Evolutionary conservation across 179 eudicot species (phyloP).

Genomic region (Beta macrorhiza): DNA sequence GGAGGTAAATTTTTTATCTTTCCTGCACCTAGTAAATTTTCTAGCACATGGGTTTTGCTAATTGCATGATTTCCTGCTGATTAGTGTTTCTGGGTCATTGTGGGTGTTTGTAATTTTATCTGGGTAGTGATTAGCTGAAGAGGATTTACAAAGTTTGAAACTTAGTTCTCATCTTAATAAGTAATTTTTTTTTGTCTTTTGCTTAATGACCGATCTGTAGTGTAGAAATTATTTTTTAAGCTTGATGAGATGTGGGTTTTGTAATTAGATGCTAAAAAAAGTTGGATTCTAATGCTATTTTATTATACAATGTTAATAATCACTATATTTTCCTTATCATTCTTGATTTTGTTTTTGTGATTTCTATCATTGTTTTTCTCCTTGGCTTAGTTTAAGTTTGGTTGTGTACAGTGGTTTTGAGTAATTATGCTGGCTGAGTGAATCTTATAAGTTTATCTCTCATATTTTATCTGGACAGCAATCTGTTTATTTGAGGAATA

Average conservation of each 20-base stretch:
- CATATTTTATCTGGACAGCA: background rate
- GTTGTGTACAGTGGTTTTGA: slow-evolving; percentile 17
- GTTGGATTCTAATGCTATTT: slow-evolving; percentile 1
- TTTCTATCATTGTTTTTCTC: background rate
- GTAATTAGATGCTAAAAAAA: background rate
- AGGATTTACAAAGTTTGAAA: background rate
- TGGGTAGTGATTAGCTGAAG: background rate
- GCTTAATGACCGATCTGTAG: slow-evolving; percentile 11
- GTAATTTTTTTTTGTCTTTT: background rate
- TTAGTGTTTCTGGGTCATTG: slow-evolving; percentile 10
- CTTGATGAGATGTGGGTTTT: background rate
- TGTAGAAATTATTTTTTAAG: background rate
- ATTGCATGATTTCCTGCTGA: slow-evolving; percentile 16
- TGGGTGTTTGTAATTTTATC: slow-evolving; percentile 7
- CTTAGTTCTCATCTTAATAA: slow-evolving; percentile 6
- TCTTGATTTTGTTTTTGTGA: background rate
- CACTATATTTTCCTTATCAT: background rate
- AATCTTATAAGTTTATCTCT: slow-evolving; percentile 2
- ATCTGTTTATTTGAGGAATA: slow-evolving; percentile 11
- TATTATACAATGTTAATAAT: too few relatives aligned
- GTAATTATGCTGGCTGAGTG: slow-evolving; percentile 14
- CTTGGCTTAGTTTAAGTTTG: background rate
- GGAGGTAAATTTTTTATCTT: slow-evolving; percentile 21
- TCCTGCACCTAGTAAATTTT: slow-evolving; percentile 18
- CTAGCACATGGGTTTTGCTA: slow-evolving; percentile 26